Evolutionary conservation across 2,329 filamentous ascomycete species (phyloP).

Genomic region (Thermomyces lanuginosus): DNA sequence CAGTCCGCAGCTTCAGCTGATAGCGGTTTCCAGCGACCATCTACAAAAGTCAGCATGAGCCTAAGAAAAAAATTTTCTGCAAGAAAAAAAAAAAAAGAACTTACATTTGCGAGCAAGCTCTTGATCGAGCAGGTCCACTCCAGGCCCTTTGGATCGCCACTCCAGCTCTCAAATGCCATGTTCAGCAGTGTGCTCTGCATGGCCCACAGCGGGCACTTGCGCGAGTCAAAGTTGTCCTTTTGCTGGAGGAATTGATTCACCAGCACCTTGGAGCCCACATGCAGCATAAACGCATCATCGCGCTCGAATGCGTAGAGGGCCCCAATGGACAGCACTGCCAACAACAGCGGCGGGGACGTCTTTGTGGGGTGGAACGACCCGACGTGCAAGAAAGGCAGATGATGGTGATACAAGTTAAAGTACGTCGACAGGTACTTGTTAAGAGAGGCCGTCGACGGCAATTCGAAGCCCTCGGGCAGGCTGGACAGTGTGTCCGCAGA

Average conservation of each 20-base stretch:
- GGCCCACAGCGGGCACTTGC: conserved; percentile 92
- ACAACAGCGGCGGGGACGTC: conserved; percentile 64
- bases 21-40: conserved; percentile 98
- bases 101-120: conserved; percentile 73
- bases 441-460: conserved; percentile 62
- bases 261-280: conserved; percentile 92
- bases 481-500: conserved; percentile 63
- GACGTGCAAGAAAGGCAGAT: conserved; percentile 87
- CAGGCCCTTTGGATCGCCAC: conserved; percentile 87
- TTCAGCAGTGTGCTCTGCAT: conserved; percentile 96
- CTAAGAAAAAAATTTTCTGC: conserved; percentile 9
- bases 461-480: conserved; percentile 74
- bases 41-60: conserved; percentile 12
- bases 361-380: conserved; percentile 71
- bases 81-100: conserved; percentile 8
- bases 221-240: conserved; percentile 96
- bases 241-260: conserved; percentile 95
- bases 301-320: conserved; percentile 94
- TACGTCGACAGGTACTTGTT: conserved; percentile 92
- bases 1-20: conserved; percentile 82
- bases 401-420: conserved; percentile 93
- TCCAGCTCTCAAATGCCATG: conserved; percentile 99
- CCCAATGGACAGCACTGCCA: conserved; percentile 86
- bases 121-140: conserved; percentile 99
- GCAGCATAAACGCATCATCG: conserved; percentile 89